Conservation (phyloP, 179 eudicot species). For the Silene noctiflora region DNA sequence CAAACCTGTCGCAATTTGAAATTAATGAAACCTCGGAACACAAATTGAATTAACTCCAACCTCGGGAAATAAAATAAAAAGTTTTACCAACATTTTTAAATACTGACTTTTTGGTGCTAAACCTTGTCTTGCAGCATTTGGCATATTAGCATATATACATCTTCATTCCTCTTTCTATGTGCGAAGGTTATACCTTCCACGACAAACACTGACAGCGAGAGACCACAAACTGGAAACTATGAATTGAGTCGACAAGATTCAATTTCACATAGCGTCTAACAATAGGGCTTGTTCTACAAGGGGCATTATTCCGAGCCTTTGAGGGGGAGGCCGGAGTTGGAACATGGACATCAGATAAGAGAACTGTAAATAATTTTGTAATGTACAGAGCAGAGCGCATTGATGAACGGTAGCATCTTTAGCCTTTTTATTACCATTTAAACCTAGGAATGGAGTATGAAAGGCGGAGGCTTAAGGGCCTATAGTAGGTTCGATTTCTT, state of each 20-base stretch:
- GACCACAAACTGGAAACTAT: conserved; percentile 40
- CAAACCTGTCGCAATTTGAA: too few relatives aligned
- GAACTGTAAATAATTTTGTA: not conserved
- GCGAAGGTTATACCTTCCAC: conserved; percentile 45
- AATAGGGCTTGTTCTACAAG: conserved; percentile 2
- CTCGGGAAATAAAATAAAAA: too few relatives aligned
- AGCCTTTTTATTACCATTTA: not conserved
- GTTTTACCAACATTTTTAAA: not conserved
- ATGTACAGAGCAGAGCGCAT: not conserved
- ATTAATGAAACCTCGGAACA: too few relatives aligned
- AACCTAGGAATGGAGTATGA: conserved; percentile 1
- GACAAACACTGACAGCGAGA: conserved; percentile 28
- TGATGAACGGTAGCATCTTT: not conserved
- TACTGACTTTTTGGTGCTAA: conserved; percentile 6
- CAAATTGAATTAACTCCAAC: too few relatives aligned
- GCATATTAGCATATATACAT: conserved; percentile 76
- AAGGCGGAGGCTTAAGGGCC: not conserved
- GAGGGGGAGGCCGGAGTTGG: not conserved
- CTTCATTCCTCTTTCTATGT: conserved; percentile 87
- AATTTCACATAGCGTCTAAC: conserved; percentile 30
- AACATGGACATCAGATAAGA: not conserved
- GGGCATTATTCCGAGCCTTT: not conserved
- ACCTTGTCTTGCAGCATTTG: conserved; percentile 58
- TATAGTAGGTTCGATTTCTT: not conserved
- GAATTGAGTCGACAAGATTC: conserved; percentile 77